These are phyloP conservation scores for Fusarium devonianum DNA, from an alignment of 2,329 filamentous ascomycete species.

Conservation along the genomic window DNA sequence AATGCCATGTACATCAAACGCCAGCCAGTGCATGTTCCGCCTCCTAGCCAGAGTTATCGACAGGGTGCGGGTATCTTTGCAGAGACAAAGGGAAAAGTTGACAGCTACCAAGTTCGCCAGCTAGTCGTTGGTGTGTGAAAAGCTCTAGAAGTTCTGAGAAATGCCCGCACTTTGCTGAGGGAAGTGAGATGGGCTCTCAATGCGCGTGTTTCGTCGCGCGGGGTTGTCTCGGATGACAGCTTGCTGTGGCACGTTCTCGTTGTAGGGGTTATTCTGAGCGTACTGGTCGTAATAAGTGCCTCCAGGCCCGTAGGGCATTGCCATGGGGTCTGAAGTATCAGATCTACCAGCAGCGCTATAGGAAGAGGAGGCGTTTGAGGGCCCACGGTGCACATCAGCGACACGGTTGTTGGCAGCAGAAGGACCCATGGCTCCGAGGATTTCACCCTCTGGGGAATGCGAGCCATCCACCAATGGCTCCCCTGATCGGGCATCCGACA, in stretches of 20 bases:
- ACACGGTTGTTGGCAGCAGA: constrained; percentile 69
- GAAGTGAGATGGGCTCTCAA: constrained; percentile 88
- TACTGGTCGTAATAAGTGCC: constrained; percentile 67
- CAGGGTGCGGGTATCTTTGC: constrained; percentile 42
- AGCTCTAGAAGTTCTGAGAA: constrained; percentile 89
- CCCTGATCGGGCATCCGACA: constrained; percentile 73
- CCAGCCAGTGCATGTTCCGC: constrained; percentile 36
- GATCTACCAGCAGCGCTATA: constrained; percentile 86
- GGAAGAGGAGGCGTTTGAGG: constrained; percentile 94
- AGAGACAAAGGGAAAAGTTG: constrained; percentile 31
- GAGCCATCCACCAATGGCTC: constrained; percentile 65
- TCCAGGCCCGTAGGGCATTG: constrained; percentile 55
- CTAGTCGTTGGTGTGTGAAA: neutral
- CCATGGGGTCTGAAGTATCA: constrained; percentile 66
- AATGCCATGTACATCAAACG: constrained; percentile 33
- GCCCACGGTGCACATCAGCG: constrained; percentile 81
- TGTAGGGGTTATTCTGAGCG: constrained; percentile 63
- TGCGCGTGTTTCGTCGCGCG: constrained; percentile 90
- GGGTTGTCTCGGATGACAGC: constrained; percentile 92
- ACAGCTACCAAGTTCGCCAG: constrained; percentile 13
- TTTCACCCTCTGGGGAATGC: constrained; percentile 76
- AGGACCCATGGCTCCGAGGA: constrained; percentile 82
- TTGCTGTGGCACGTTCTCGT: constrained; percentile 52
- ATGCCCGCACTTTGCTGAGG: constrained; percentile 95
- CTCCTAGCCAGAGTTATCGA: constrained; percentile 40